Percentiles rank a stretch among this genome's conserved stretches.
Conservation (phyloP, 495 filamentous ascomycete species). For the Physcia stellaris region DNA sequence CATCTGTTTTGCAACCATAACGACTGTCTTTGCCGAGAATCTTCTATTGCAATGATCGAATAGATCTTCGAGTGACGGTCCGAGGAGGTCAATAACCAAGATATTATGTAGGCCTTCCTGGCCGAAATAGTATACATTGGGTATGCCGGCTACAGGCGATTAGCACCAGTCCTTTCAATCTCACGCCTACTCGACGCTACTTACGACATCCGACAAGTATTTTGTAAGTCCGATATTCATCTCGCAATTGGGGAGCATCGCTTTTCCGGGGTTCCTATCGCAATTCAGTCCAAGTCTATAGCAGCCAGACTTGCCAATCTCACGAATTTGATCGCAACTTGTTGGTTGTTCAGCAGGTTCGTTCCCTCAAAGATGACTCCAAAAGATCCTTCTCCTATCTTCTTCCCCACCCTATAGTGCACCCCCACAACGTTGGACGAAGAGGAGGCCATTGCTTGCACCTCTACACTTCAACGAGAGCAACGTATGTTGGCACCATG, state of each 20-base stretch:
- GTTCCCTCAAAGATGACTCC: conserved; percentile 99
- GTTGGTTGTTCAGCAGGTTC: conserved; percentile 97
- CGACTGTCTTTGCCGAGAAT: conserved; percentile 93
- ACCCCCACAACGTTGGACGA: conserved; percentile 98
- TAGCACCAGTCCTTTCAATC: conserved; percentile 2
- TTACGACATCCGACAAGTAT: conserved; percentile 97
- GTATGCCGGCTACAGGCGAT: conserved; percentile 65
- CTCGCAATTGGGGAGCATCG: conserved; percentile 92
- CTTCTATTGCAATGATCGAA: conserved; percentile 96
- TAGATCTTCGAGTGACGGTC: conserved; percentile 90
- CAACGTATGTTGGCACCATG: too few species aligned
- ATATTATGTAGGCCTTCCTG: conserved; percentile 99
- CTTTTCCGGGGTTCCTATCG: conserved; percentile 91
- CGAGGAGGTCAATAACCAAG: conserved; percentile 93
- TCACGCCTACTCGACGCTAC: conserved; percentile 29
- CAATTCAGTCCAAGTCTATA: conserved; percentile 12
- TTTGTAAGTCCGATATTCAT: conserved; percentile 99
- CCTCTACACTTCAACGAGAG: too few species aligned
- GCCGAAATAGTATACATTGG: conserved; percentile 99
- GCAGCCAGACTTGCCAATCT: conserved; percentile 23
- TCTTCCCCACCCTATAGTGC: conserved; percentile 98
- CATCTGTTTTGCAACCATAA: conserved; percentile 99
- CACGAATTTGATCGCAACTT: conserved; percentile 99
- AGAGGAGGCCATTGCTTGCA: conserved; percentile 94
- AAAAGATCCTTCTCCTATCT: conserved; percentile 97